Evolutionary conservation across 495 filamentous ascomycete genomes (phyloP).

Genomic region (Saxophila tyrrhenica): DNA sequence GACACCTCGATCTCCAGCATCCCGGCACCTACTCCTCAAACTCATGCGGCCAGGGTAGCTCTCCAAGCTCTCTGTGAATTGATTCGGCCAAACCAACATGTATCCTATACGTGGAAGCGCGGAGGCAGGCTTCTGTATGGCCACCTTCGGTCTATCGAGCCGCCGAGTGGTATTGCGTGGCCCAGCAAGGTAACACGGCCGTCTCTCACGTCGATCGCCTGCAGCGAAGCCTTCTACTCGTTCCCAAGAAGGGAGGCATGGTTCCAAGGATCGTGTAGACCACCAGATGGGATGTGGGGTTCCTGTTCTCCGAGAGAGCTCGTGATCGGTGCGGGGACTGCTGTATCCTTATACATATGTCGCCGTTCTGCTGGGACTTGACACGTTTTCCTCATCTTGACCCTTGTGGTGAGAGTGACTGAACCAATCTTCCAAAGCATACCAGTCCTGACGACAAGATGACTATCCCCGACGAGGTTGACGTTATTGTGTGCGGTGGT

Average conservation of each 20-base stretch:
- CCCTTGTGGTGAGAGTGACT: neutral
- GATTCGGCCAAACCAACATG: neutral
- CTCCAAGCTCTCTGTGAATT: neutral
- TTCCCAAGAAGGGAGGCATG: neutral
- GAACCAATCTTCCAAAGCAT: neutral
- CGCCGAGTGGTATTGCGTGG: neutral
- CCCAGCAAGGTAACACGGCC: neutral
- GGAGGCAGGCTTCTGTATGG: neutral
- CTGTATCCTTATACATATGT: neutral
- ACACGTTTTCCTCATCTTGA: neutral
- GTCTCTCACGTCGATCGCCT: neutral
- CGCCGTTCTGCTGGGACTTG: neutral
- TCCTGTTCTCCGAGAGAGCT: neutral
- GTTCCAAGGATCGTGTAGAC: neutral
- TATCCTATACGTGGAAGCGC: neutral
- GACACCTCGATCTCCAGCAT: no score
- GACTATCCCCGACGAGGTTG: slow-evolving; percentile 51
- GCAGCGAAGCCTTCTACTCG: neutral
- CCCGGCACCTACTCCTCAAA: neutral
- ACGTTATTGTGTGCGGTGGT: slow-evolving; percentile 75
- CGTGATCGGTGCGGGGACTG: neutral
- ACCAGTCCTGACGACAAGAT: slow-evolving; percentile 11
- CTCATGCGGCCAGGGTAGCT: neutral
- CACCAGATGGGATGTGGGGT: neutral
- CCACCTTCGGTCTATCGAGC: neutral